Percentiles rank a stretch among this genome's conserved stretches.
phyloP scores from a whole-genome alignment of 306 rosid species.

The Cucurbita pepo region DNA sequence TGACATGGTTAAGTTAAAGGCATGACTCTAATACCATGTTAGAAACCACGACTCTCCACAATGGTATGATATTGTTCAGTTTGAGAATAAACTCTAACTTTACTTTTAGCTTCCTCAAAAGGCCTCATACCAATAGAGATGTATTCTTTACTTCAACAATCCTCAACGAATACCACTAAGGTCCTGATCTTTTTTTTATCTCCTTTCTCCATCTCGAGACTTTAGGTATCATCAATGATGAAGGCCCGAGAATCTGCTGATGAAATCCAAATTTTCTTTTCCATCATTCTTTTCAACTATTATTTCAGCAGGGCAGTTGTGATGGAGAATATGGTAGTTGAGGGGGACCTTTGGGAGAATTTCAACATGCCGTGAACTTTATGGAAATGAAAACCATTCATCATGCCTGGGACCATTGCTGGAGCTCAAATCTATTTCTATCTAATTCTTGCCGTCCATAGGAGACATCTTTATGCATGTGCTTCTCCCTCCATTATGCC shows the following conservation, averaged over 20 bases:
- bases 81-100: too few species aligned
- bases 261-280: neutral
- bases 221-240: neutral
- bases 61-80: too few species aligned
- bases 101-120: too few species aligned
- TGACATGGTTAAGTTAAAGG: too few species aligned
- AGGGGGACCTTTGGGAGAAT: neutral
- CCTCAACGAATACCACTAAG: too few species aligned
- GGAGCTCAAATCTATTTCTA: neutral
- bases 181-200: too few species aligned
- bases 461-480: conserved; percentile 1
- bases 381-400: neutral
- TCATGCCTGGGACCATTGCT: conserved; percentile 1
- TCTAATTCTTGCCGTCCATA: neutral
- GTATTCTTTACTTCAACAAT: too few species aligned
- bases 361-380: neutral
- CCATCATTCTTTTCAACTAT: neutral
- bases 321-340: conserved; percentile 1
- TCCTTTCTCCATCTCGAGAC: too few species aligned
- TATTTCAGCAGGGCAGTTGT: neutral
- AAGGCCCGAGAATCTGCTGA: neutral
- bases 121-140: too few species aligned
- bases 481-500: neutral
- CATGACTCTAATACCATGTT: too few species aligned
- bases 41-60: too few species aligned